Conservation (phyloP, 768 basidiomycete genomes). For the Leucocoprinus birnbaumii region DNA sequence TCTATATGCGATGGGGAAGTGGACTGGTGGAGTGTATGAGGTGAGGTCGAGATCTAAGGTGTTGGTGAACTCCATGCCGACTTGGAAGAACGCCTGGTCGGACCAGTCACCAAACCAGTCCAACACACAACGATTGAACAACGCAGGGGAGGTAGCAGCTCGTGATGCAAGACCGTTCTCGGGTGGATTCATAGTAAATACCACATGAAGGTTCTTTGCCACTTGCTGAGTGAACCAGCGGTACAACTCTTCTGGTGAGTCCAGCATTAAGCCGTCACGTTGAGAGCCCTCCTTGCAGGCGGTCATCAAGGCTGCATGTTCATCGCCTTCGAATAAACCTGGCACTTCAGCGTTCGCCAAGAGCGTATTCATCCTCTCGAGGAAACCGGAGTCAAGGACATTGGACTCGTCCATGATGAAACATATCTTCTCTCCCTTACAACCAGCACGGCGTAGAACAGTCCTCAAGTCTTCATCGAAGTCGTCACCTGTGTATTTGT, state of each 20-base stretch:
- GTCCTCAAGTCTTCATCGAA: conserved; percentile 97
- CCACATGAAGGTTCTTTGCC: conserved; percentile 95
- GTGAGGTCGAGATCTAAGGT: conserved; percentile 89
- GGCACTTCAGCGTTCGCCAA: conserved; percentile 99
- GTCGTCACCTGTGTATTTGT: conserved; percentile 97
- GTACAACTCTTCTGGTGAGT: conserved; percentile 96
- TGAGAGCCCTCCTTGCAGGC: conserved; percentile 99
- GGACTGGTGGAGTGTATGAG: conserved; percentile 71
- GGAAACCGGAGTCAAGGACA: conserved; percentile 96
- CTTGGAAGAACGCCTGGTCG: conserved; percentile 97
- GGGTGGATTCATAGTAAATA: conserved; percentile 99
- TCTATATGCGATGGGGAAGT: conserved; percentile 90
- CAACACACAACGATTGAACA: conserved; percentile 98
- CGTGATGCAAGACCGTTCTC: conserved; percentile 93
- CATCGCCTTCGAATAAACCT: conserved; percentile 99
- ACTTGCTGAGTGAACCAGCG: conserved; percentile 99
- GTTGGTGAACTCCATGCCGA: conserved; percentile 94
- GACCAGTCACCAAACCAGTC: conserved; percentile 99
- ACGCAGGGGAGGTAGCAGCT: conserved; percentile 94
- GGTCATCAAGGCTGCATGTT: conserved; percentile 96
- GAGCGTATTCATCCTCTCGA: conserved; percentile 99
- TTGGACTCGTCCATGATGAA: conserved; percentile 99
- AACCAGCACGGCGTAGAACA: conserved; percentile 92
- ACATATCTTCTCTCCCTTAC: conserved; percentile 98
- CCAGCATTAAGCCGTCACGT: conserved; percentile 95